Conservation (phyloP, 352 stramenopile genomes). For the Thraustochytrium sp. region DNA sequence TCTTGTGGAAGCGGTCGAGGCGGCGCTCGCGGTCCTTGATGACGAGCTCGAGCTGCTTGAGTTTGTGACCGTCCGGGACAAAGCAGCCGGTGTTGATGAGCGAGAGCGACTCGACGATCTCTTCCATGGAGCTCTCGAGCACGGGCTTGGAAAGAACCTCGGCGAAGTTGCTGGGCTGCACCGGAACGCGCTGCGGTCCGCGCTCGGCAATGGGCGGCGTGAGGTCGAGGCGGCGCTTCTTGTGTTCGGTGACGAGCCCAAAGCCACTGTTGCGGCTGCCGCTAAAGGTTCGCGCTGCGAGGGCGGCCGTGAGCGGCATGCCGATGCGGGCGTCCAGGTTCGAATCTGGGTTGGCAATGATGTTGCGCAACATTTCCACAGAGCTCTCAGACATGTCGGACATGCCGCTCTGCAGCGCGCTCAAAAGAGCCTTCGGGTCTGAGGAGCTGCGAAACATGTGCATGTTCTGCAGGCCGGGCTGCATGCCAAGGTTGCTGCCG, state of each 20-base stretch:
- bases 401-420: neutral
- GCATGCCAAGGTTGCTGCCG: neutral
- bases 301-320: neutral
- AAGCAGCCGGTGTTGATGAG: neutral
- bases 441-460: neutral
- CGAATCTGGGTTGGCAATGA: neutral
- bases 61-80: neutral
- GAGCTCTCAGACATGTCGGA: conserved; percentile 41
- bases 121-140: neutral
- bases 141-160: conserved; percentile 12
- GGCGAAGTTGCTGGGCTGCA: neutral
- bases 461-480: neutral
- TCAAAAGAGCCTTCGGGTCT: neutral
- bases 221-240: neutral
- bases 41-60: conserved; percentile 1
- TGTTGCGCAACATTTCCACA: neutral
- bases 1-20: conserved; percentile 36
- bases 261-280: neutral
- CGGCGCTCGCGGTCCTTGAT: neutral
- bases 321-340: neutral
- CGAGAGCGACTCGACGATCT: conserved; percentile 11
- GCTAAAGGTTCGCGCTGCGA: neutral
- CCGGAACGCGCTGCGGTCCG: neutral
- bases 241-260: neutral
- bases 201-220: neutral